Evolutionary conservation across 345 rosid species (phyloP).

Genomic region (Arabis hirsuta): DNA sequence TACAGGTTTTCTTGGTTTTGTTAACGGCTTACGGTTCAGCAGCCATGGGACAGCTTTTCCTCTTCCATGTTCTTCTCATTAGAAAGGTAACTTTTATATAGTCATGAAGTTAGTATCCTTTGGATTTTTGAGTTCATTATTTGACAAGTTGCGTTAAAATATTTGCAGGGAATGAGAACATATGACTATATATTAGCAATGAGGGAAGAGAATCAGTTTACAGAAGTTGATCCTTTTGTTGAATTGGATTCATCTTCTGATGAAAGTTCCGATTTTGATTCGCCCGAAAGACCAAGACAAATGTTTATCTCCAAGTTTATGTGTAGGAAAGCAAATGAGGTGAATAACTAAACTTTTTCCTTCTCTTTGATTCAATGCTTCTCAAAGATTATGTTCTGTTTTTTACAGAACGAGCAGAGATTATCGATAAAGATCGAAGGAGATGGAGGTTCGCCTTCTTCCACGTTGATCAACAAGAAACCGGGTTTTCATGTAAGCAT

Average conservation of each 20-base stretch:
- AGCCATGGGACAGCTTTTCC: constrained; percentile 95
- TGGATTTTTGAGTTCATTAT: constrained; percentile 19
- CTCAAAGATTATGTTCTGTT: constrained; percentile 6
- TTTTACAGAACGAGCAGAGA: constrained; percentile 55
- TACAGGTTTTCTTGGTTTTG: constrained; percentile 71
- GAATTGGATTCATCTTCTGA: constrained; percentile 84
- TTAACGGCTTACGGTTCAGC: constrained; percentile 88
- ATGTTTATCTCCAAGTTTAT: constrained; percentile 62
- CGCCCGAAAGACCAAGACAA: constrained; percentile 65
- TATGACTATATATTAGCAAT: constrained; percentile 94
- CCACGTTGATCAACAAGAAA: constrained; percentile 58
- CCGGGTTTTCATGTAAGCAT: constrained; percentile 75
- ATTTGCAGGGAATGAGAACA: constrained; percentile 86
- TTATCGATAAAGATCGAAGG: constrained; percentile 77
- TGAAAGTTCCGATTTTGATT: constrained; percentile 73
- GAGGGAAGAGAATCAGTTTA: constrained; percentile 79
- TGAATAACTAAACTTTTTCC: constrained; percentile 21
- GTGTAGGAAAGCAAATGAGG: constrained; percentile 71
- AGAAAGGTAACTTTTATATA: constrained; percentile 67
- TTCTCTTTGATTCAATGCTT: constrained; percentile 1
- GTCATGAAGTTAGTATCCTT: background rate
- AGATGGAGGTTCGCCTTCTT: constrained; percentile 55
- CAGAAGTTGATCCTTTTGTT: constrained; percentile 69
- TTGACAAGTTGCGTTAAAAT: constrained; percentile 25
- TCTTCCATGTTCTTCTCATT: constrained; percentile 92